Evolutionary conservation across 352 stramenopile genomes (phyloP).

Genomic region (Globisporangium lucens): DNA sequence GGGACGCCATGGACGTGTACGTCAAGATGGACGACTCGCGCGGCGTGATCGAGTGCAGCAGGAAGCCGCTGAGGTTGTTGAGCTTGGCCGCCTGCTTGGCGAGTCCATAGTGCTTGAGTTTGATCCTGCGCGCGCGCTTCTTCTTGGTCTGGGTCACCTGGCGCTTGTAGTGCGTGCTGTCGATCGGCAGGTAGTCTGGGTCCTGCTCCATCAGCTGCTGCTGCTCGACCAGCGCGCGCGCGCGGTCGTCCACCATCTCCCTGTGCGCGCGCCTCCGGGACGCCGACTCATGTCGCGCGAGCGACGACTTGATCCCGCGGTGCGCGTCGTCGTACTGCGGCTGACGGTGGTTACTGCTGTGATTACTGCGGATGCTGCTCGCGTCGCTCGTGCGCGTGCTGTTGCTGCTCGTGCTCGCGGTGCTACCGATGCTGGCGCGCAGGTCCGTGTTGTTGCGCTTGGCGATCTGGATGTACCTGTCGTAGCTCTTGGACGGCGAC

Average conservation of each 20-base stretch:
- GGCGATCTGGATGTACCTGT: slow-evolving; percentile 10
- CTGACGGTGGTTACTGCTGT: neutral
- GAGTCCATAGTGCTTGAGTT: slow-evolving; percentile 23
- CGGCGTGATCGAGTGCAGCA: slow-evolving; percentile 60
- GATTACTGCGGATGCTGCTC: slow-evolving; percentile 6
- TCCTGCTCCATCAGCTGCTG: slow-evolving; percentile 12
- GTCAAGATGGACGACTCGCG: slow-evolving; percentile 46
- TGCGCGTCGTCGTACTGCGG: slow-evolving; percentile 5
- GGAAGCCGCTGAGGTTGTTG: slow-evolving; percentile 51
- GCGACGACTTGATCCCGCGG: slow-evolving; percentile 11
- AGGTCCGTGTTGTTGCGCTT: slow-evolving; percentile 12
- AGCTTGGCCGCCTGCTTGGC: slow-evolving; percentile 23
- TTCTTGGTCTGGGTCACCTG: slow-evolving; percentile 16
- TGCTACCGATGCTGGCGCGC: slow-evolving; percentile 17
- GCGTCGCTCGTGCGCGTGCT: slow-evolving; percentile 16
- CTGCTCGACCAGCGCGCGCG: slow-evolving; percentile 3
- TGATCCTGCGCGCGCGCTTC: slow-evolving; percentile 16
- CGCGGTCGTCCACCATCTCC: slow-evolving; percentile 1
- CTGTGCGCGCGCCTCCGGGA: slow-evolving; percentile 12
- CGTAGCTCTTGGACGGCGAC: slow-evolving; percentile 2
- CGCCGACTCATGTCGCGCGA: slow-evolving; percentile 20
- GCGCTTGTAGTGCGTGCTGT: slow-evolving; percentile 18
- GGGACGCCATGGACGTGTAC: slow-evolving; percentile 43
- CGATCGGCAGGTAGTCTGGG: slow-evolving; percentile 22
- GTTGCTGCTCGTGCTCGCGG: slow-evolving; percentile 19